Evolutionary conservation across 306 rosid genomes (phyloP).

Genomic region (Ziziphus jujuba): DNA sequence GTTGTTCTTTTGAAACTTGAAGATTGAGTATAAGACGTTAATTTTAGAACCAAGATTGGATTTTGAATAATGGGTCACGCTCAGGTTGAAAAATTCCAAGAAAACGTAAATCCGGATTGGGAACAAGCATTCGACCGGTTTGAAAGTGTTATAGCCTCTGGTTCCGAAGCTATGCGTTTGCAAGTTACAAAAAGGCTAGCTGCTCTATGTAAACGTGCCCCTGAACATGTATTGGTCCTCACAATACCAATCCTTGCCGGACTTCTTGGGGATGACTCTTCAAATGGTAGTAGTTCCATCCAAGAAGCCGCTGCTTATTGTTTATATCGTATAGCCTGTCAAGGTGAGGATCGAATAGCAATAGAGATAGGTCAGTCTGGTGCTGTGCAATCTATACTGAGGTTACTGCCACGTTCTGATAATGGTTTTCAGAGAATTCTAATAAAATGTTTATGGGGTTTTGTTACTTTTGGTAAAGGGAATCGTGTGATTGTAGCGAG

Average conservation of each 20-base stretch:
- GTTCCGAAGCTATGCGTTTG: conserved; percentile 30
- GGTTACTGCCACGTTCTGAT: conserved; percentile 35
- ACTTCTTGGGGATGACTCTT: conserved; percentile 29
- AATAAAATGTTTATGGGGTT: conserved; percentile 34
- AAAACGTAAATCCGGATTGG: conserved; percentile 35
- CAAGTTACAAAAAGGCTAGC: conserved; percentile 34
- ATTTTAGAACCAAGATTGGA: conserved; percentile 19
- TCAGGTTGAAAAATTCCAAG: conserved; percentile 21
- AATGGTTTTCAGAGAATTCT: conserved; percentile 30
- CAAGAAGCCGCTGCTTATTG: conserved; percentile 48
- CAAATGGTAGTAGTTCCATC: conserved; percentile 26
- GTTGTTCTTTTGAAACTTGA: not conserved
- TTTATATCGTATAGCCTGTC: conserved; percentile 44
- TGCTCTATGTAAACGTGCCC: conserved; percentile 32
- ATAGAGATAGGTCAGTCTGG: conserved; percentile 32
- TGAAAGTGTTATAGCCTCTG: conserved; percentile 34
- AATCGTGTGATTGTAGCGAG: conserved; percentile 34
- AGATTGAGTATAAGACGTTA: not conserved
- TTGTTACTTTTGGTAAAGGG: conserved; percentile 33
- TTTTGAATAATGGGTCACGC: conserved; percentile 19
- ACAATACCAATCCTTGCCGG: conserved; percentile 34
- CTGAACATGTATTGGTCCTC: conserved; percentile 31
- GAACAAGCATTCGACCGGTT: conserved; percentile 27
- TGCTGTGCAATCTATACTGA: conserved; percentile 23
- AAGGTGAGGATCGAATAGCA: conserved; percentile 38